These are phyloP conservation scores for Dendrobium chrysotoxum DNA, from an alignment of 106 monocot species.

Conservation along the genomic window DNA sequence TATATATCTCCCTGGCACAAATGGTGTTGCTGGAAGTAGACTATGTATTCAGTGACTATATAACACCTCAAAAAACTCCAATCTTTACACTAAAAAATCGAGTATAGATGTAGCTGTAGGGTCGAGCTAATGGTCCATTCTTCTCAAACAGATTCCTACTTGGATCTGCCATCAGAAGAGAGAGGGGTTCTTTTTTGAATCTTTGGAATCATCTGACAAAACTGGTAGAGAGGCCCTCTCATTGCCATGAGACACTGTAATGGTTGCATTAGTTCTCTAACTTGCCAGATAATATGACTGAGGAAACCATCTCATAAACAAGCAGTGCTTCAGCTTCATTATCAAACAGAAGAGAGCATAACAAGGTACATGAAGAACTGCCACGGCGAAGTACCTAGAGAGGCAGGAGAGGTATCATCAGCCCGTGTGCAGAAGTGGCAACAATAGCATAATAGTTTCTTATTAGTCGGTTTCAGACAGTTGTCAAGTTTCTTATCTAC, in stretches of 20 bases:
- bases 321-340: constrained; percentile 41
- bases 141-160: neutral
- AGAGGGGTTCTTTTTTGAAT: neutral
- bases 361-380: constrained; percentile 51
- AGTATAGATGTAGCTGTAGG: neutral
- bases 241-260: neutral
- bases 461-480: too few species aligned
- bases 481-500: neutral
- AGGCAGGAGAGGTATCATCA: neutral
- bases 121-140: neutral
- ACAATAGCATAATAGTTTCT: too few species aligned
- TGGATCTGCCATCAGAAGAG: neutral
- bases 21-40: neutral
- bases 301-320: constrained; percentile 47
- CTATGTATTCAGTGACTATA: neutral
- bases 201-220: neutral
- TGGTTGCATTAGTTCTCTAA: neutral
- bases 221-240: neutral
- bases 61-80: neutral
- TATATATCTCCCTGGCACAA: neutral
- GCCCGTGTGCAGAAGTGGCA: neutral
- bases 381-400: constrained; percentile 46
- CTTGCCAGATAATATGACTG: constrained; percentile 7
- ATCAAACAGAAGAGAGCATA: constrained; percentile 47
- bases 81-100: neutral